Evolutionary conservation across 495 filamentous ascomycete genomes (phyloP).

Genomic region (Aspergillus baeticus): DNA sequence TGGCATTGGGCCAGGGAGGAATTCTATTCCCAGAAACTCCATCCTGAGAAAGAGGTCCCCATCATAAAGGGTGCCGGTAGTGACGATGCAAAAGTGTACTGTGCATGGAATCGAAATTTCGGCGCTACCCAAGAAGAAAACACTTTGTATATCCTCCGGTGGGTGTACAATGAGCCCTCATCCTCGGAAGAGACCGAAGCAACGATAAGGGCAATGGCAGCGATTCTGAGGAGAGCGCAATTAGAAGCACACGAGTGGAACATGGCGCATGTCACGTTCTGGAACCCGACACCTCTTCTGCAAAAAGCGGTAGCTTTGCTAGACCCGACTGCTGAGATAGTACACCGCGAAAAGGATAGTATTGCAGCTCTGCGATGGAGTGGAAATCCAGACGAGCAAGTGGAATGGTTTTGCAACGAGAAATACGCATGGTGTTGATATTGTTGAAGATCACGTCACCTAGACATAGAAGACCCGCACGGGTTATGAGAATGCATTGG

Average conservation of each 20-base stretch:
- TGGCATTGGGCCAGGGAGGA: slow-evolving; percentile 92
- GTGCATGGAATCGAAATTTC: slow-evolving; percentile 78
- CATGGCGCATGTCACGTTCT: slow-evolving; percentile 59
- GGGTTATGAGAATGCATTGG: background rate
- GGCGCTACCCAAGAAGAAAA: slow-evolving; percentile 56
- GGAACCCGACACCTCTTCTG: slow-evolving; percentile 61
- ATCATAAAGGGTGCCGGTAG: slow-evolving; percentile 68
- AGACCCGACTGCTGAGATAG: slow-evolving; percentile 43
- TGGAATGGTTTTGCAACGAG: slow-evolving; percentile 89
- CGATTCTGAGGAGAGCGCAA: slow-evolving; percentile 54
- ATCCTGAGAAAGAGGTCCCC: slow-evolving; percentile 40
- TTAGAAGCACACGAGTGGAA: slow-evolving; percentile 55
- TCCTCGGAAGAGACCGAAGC: slow-evolving; percentile 37
- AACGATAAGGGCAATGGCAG: slow-evolving; percentile 45
- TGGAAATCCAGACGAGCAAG: slow-evolving; percentile 49
- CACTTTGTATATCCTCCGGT: slow-evolving; percentile 73
- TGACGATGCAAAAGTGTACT: slow-evolving; percentile 60
- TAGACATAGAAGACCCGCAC: slow-evolving; percentile 12
- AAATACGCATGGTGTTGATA: slow-evolving; percentile 90
- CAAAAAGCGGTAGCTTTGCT: slow-evolving; percentile 59
- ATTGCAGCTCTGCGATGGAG: slow-evolving; percentile 67
- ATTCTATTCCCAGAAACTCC: slow-evolving; percentile 63
- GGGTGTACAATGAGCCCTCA: slow-evolving; percentile 63
- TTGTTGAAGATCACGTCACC: slow-evolving; percentile 4
- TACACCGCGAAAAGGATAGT: slow-evolving; percentile 61